phyloP scores from a whole-genome alignment of 371 early-diverging fungal species.

The Coemansia sp. region DNA sequence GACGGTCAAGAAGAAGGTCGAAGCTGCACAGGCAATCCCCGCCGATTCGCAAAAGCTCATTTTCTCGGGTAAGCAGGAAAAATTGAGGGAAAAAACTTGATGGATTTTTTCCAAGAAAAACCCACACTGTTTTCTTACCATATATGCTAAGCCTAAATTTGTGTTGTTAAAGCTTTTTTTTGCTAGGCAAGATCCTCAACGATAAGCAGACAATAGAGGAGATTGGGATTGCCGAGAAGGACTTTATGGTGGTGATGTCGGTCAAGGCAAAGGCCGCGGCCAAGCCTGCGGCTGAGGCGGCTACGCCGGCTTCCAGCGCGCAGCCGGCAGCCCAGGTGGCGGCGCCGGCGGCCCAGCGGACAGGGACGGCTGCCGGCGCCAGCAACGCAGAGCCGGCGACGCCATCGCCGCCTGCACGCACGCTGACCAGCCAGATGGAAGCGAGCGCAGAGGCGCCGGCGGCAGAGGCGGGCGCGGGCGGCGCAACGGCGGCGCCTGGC shows the following conservation, averaged over 20 bases:
- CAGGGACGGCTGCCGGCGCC: slow-evolving; percentile 35
- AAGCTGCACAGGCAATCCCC: slow-evolving; percentile 65
- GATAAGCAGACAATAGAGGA: slow-evolving; percentile 77
- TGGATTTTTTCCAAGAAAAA: too few species aligned
- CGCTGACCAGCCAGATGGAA: slow-evolving; percentile 4
- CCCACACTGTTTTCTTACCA: too few species aligned
- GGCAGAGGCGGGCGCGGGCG: background rate
- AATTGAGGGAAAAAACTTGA: too few species aligned
- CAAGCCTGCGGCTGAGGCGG: slow-evolving; percentile 38
- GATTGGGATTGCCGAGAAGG: slow-evolving; percentile 81
- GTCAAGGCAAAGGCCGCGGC: slow-evolving; percentile 73
- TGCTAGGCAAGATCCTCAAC: slow-evolving; percentile 76
- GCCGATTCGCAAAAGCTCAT: slow-evolving; percentile 84
- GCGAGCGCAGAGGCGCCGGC: background rate
- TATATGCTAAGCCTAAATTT: too few species aligned
- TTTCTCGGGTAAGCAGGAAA: slow-evolving; percentile 45
- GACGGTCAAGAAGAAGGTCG: slow-evolving; percentile 77
- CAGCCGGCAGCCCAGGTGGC: slow-evolving; percentile 35
- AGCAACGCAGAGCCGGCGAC: slow-evolving; percentile 33
- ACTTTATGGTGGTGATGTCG: slow-evolving; percentile 93
- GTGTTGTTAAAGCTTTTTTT: too few species aligned
- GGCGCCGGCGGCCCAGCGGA: slow-evolving; percentile 40
- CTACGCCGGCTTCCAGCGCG: slow-evolving; percentile 50
- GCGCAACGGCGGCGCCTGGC: slow-evolving; percentile 6
- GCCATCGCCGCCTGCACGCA: slow-evolving; percentile 40